phyloP scores from a whole-genome alignment of 192 early-diverging fungal species.

The Polychytrium aggregatum region DNA sequence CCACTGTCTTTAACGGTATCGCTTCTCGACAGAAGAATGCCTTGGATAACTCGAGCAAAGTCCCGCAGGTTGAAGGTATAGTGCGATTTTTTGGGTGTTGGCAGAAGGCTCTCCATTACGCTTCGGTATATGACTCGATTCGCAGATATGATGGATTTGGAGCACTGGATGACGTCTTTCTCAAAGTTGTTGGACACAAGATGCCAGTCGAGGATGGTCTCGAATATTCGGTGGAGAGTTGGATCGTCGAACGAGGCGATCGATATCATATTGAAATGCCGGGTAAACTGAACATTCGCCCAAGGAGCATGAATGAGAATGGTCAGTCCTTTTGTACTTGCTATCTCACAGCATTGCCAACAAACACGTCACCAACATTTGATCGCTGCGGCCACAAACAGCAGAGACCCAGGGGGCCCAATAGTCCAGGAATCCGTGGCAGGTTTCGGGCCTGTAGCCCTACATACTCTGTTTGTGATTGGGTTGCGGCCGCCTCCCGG shows the following conservation, averaged over 20 bases:
- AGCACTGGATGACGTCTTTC: slow-evolving; percentile 18
- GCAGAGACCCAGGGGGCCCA: no score
- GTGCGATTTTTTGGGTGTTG: slow-evolving; percentile 50
- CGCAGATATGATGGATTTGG: slow-evolving; percentile 30
- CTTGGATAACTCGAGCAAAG: slow-evolving; percentile 46
- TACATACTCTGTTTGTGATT: slow-evolving; percentile 33
- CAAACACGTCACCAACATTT: slow-evolving; percentile 2
- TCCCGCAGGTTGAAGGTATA: slow-evolving; percentile 52
- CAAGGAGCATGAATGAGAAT: neutral
- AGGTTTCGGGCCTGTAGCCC: no score
- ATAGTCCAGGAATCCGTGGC: no score
- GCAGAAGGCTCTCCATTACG: slow-evolving; percentile 41
- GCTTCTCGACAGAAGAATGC: slow-evolving; percentile 30
- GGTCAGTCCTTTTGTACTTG: neutral
- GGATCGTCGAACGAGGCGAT: slow-evolving; percentile 42
- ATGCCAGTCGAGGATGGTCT: slow-evolving; percentile 47
- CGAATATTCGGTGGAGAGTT: slow-evolving; percentile 37
- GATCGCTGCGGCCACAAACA: neutral
- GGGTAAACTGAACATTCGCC: slow-evolving; percentile 32
- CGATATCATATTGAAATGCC: slow-evolving; percentile 48
- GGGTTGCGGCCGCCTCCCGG: slow-evolving; percentile 47
- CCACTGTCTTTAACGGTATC: slow-evolving; percentile 25
- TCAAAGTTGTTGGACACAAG: slow-evolving; percentile 36
- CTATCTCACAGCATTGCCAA: no score
- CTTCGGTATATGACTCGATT: slow-evolving; percentile 39